Conservation (phyloP, 192 early-diverging fungal genomes). For the Spizellomyces punctatus region DNA sequence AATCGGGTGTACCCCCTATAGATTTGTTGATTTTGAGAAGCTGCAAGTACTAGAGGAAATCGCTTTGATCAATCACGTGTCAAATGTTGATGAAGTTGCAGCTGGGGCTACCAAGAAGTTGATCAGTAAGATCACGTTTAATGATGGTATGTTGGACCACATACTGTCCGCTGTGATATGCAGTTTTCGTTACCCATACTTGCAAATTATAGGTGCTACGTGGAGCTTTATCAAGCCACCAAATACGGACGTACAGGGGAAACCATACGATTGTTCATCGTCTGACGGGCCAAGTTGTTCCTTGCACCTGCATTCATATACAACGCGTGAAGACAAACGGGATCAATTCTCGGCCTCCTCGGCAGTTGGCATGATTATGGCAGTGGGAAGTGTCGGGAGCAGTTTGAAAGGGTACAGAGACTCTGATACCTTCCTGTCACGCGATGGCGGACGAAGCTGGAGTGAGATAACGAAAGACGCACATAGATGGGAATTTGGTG, state of each 20-base stretch:
- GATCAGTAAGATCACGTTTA: constrained; percentile 79
- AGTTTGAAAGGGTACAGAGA: constrained; percentile 60
- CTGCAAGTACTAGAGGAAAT: constrained; percentile 84
- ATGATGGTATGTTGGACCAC: constrained; percentile 67
- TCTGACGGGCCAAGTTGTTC: constrained; percentile 51
- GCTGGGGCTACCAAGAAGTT: constrained; percentile 65
- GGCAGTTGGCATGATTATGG: constrained; percentile 83
- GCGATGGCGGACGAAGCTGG: constrained; percentile 89
- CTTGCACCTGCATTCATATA: constrained; percentile 81
- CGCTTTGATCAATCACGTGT: constrained; percentile 82
- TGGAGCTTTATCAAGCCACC: constrained; percentile 13
- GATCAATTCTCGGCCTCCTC: constrained; percentile 69
- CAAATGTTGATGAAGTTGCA: constrained; percentile 70
- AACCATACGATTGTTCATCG: constrained; percentile 5
- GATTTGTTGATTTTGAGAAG: constrained; percentile 89
- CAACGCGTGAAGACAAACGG: constrained; percentile 68
- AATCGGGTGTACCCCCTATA: background rate
- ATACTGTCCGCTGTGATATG: constrained; percentile 30
- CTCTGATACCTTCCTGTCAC: constrained; percentile 76
- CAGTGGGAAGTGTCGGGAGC: constrained; percentile 85
- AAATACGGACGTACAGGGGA: background rate
- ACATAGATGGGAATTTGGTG: constrained; percentile 82
- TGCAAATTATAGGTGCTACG: constrained; percentile 27
- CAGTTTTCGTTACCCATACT: constrained; percentile 6
- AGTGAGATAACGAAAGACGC: constrained; percentile 65